Conservation (phyloP, 441 rosid genomes). For the Arabidopsis lyrata region DNA sequence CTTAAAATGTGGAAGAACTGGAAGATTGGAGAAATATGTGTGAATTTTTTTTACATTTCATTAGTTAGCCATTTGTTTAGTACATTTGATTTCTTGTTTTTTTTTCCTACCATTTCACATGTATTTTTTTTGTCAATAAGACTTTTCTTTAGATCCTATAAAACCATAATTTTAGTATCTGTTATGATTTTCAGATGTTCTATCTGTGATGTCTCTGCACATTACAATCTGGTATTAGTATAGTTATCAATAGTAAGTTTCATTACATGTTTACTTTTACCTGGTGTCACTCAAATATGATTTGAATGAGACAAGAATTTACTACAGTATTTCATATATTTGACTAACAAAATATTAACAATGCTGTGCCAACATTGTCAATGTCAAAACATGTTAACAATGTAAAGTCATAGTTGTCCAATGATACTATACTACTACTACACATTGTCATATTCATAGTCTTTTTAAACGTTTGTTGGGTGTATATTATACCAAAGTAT, state of each 20-base stretch:
- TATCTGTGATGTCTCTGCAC: not conserved
- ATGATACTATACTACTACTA: not conserved
- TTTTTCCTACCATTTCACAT: not conserved
- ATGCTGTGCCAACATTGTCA: not conserved
- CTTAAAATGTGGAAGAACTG: not conserved
- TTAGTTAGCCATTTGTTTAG: too few relatives aligned
- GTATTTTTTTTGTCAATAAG: not conserved
- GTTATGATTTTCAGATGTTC: not conserved
- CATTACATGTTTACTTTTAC: not conserved
- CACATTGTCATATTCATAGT: not conserved
- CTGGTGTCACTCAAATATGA: not conserved
- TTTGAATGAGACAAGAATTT: not conserved
- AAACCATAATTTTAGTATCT: not conserved
- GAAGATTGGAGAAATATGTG: not conserved
- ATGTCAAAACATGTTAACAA: conserved; percentile 8
- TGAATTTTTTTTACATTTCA: too few relatives aligned
- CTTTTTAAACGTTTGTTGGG: not conserved
- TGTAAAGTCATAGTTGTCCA: conserved; percentile 16
- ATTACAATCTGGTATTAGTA: not conserved
- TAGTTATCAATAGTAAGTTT: conserved; percentile 13
- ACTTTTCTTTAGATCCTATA: too few relatives aligned
- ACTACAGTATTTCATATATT: not conserved
- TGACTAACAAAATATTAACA: not conserved
- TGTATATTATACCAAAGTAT: not conserved
- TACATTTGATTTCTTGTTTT: not conserved